phyloP scores from a whole-genome alignment of 2,329 filamentous ascomycete genomes.

The Pochonia chlamydosporia region DNA sequence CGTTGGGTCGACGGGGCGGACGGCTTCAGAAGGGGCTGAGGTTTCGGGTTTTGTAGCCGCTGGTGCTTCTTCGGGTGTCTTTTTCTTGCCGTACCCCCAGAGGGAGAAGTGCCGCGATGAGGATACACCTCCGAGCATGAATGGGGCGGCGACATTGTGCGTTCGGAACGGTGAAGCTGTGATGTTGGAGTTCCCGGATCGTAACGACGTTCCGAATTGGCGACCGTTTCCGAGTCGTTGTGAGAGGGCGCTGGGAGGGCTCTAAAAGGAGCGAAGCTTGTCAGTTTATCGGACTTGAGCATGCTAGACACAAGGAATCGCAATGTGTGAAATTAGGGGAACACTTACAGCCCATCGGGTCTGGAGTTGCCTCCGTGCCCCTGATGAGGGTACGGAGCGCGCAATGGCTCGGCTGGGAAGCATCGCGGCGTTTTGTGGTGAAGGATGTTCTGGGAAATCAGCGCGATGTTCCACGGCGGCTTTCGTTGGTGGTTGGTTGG shows the following conservation, averaged over 20 bases:
- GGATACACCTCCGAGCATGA: conserved; percentile 24
- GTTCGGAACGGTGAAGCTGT: conserved; percentile 17
- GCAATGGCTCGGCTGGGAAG: conserved; percentile 40
- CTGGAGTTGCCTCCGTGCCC: conserved; percentile 22
- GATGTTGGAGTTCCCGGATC: conserved; percentile 15
- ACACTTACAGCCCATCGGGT: conserved; percentile 20
- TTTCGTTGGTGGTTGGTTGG: conserved; percentile 2
- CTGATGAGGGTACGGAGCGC: conserved; percentile 30
- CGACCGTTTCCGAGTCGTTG: conserved; percentile 27
- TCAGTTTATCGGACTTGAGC: background rate
- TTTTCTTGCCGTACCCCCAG: conserved; percentile 28
- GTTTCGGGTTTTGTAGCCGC: conserved; percentile 11
- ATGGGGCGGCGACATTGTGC: conserved; percentile 17
- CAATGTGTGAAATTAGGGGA: background rate
- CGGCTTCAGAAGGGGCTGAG: conserved; percentile 13
- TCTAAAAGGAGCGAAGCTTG: conserved; percentile 8
- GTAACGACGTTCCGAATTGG: conserved; percentile 28
- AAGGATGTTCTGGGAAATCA: background rate
- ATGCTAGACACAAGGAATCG: too few species aligned
- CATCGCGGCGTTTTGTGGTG: conserved; percentile 25
- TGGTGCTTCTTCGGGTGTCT: conserved; percentile 11
- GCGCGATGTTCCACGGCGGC: background rate
- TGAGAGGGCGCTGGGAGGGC: conserved; percentile 19
- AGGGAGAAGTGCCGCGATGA: conserved; percentile 26
- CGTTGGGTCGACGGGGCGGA: conserved; percentile 2